Evolutionary conservation across 768 basidiomycete genomes (phyloP), one percentile per base, ranked within the genome.

Genomic region (Sporobolomyces phaffii): DNA sequence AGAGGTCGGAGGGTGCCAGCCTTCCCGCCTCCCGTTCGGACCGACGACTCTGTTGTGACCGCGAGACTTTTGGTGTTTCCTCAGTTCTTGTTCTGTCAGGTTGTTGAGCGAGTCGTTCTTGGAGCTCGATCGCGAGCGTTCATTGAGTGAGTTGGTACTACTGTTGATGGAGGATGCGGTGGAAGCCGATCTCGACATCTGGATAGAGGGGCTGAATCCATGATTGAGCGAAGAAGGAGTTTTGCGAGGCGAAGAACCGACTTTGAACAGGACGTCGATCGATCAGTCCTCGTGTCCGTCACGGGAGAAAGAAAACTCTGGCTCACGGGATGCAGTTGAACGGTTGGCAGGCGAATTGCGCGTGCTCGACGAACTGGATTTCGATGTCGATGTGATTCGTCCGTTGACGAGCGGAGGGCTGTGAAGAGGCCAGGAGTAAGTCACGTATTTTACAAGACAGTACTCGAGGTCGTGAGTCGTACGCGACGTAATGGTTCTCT

Each of bases 401-500:
- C 65, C 70, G 3, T 65, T 61, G 11, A 54, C 59, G 33, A 67
- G 62, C 0, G 52, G 48, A 1, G 70, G 62, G 1, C 69, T 70
- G 59, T 14, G 36, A 22, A 7, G 18, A 6, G 2, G 53, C 31
- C n/a, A n/a, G n/a, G n/a, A n/a, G n/a, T n/a, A n/a, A n/a, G n/a
- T n/a, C n/a, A n/a, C n/a, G n/a, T n/a, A n/a, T n/a, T n/a, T n/a
- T n/a, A n/a, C n/a, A n/a, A n/a, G 44, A 41, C 26, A 49, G 20
- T 10, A 5, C 14, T 20, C 14, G 34, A n/a, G n/a, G n/a, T n/a
- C n/a, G n/a, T n/a, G n/a, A n/a, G n/a, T 64, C 73, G 45, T 28
- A 72, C 72, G 70, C 67, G 24, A 62, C 40, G 48, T 67, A 74
- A 29, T 59, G 34, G 11, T 49, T 44, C 44, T 72, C 72, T 1